Evolutionary conservation across 495 filamentous ascomycete species (phyloP).

Genomic region (Neurospora intermedia): DNA sequence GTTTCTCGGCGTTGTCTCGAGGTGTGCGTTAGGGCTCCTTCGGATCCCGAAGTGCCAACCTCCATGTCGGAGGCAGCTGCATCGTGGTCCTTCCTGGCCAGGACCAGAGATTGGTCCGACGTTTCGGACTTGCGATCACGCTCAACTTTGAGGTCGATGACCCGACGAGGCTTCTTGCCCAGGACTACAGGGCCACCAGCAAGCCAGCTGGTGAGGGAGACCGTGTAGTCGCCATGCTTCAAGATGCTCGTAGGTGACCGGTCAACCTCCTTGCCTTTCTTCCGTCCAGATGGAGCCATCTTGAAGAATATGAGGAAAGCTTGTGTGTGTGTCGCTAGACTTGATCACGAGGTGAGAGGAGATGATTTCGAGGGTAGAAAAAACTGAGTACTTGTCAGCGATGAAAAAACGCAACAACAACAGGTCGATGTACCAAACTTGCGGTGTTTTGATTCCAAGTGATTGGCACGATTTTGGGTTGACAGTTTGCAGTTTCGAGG

Average conservation of each 20-base stretch:
- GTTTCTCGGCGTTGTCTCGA: neutral
- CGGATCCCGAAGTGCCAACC: neutral
- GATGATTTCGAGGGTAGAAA: neutral
- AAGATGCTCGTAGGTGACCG: neutral
- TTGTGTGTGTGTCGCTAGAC: neutral
- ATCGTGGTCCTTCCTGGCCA: neutral
- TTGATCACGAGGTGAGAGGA: neutral
- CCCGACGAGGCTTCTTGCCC: neutral
- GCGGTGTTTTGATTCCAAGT: neutral
- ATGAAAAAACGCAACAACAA: neutral
- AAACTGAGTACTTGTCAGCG: neutral
- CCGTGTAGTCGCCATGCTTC: neutral
- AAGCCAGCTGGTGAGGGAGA: slow-evolving; percentile 6
- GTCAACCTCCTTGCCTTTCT: neutral
- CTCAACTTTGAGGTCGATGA: neutral
- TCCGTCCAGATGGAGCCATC: neutral
- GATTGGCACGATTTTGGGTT: neutral
- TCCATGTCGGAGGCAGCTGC: neutral
- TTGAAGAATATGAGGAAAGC: neutral
- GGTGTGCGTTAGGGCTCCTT: neutral
- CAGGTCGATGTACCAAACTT: neutral
- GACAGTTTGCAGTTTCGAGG: neutral
- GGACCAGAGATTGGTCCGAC: neutral
- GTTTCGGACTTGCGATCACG: neutral
- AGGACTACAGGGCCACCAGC: neutral